Percentiles rank a stretch among this genome's conserved stretches.
Evolutionary conservation across 2,329 filamentous ascomycete genomes (phyloP).

Genomic region (Sordariomycetes sp.): DNA sequence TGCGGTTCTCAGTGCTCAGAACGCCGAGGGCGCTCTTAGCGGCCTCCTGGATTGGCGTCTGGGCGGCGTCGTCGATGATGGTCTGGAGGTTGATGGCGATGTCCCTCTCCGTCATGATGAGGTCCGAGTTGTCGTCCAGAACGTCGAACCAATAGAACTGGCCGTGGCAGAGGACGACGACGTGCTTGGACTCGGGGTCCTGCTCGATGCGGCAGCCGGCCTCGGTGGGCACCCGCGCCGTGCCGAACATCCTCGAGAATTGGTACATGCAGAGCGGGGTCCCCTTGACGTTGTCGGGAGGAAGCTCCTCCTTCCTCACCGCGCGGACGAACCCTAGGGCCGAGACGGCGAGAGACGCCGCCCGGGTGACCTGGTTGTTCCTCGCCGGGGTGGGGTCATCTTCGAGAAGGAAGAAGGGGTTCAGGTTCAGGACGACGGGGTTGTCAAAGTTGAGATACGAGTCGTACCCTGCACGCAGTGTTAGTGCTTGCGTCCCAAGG

Average conservation of each 20-base stretch:
- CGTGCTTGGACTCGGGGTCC: conserved; percentile 82
- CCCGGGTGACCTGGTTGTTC: conserved; percentile 91
- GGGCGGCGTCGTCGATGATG: conserved; percentile 79
- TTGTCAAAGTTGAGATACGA: conserved; percentile 98
- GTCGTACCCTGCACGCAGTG: conserved; percentile 64
- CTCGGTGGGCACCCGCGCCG: conserved; percentile 84
- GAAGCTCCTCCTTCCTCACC: conserved; percentile 82
- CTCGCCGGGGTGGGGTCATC: conserved; percentile 93
- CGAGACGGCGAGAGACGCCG: conserved; percentile 82
- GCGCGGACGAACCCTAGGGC: conserved; percentile 86
- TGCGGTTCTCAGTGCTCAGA: conserved; percentile 89
- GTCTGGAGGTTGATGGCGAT: conserved; percentile 83
- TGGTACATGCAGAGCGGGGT: conserved; percentile 95
- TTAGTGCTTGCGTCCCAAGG: neutral
- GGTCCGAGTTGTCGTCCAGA: conserved; percentile 81
- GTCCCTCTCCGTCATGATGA: conserved; percentile 96
- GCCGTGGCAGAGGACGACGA: conserved; percentile 85
- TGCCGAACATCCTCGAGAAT: conserved; percentile 89
- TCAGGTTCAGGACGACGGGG: conserved; percentile 91
- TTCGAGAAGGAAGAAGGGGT: conserved; percentile 93
- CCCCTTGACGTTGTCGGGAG: conserved; percentile 74
- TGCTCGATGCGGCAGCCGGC: conserved; percentile 94
- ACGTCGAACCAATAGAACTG: conserved; percentile 99
- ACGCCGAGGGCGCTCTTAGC: conserved; percentile 93
- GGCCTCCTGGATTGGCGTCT: conserved; percentile 83